A percentile compares a stretch with the other conserved stretches of the same genome.
phyloP scores from a whole-genome alignment of 331 rosid species.

The Telfairia occidentalis region DNA sequence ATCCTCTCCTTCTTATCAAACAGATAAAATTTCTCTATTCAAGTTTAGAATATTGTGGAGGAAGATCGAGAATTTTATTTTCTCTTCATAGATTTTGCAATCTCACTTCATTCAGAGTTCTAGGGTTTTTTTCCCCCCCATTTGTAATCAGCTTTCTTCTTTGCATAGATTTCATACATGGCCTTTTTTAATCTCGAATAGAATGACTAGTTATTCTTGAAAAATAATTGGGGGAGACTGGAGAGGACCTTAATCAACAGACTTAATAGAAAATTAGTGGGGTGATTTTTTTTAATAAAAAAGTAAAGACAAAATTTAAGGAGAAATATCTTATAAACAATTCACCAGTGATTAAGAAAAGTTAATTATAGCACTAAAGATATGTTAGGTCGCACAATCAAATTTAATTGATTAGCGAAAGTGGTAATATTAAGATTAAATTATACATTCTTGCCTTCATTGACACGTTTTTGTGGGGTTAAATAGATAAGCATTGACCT shows the following conservation, averaged over 20 bases:
- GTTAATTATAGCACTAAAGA: not conserved
- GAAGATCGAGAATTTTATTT: not conserved
- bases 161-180: not conserved
- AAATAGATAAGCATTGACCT: conserved; percentile 41
- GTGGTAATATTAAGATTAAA: not conserved
- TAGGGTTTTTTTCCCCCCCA: not conserved
- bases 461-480: conserved; percentile 27
- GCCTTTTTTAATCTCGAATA: too few species aligned
- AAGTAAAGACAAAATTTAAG: not conserved
- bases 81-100: not conserved
- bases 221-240: not conserved
- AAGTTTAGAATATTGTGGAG: not conserved
- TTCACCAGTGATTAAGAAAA: not conserved
- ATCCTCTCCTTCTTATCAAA: too few species aligned
- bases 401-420: not conserved
- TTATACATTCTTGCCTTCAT: conserved; percentile 17
- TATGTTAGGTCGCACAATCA: not conserved
- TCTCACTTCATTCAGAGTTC: not conserved
- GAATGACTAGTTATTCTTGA: not conserved
- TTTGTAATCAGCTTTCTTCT: not conserved
- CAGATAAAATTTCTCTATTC: too few species aligned
- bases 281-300: too few species aligned
- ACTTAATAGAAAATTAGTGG: not conserved
- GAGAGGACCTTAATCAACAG: not conserved
- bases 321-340: not conserved